Percentiles rank a stretch among this genome's conserved stretches.
These are phyloP conservation scores for Magnolia changhungtana DNA, from an alignment of 164 flowering plant species.

Conservation along the genomic window DNA sequence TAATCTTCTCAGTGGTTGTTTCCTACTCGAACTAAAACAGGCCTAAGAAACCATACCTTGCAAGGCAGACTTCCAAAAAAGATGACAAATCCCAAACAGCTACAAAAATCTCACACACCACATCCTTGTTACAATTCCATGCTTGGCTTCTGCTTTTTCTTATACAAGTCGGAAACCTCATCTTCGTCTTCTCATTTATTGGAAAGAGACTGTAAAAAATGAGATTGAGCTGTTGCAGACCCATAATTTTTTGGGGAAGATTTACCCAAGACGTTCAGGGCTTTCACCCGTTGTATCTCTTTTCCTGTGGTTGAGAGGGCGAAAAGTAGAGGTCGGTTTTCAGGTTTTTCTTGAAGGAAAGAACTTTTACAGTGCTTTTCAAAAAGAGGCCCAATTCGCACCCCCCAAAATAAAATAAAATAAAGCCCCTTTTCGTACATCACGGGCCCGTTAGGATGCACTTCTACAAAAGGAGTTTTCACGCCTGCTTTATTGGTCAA, in stretches of 20 bases:
- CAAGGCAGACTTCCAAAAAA: background rate
- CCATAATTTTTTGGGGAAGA: background rate
- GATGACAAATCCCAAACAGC: background rate
- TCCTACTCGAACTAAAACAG: background rate
- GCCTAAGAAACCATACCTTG: background rate
- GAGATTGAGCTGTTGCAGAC: conserved; percentile 5
- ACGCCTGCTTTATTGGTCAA: no score
- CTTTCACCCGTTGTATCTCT: conserved; percentile 18
- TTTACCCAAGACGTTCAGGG: conserved; percentile 27
- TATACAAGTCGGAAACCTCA: background rate
- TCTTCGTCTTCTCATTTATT: conserved; percentile 8
- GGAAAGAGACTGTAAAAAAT: background rate
- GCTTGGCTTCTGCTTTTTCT: background rate
- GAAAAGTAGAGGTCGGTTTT: background rate
- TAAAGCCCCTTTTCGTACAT: background rate
- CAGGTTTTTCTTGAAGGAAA: background rate
- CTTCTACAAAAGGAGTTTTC: background rate
- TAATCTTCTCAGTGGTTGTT: background rate
- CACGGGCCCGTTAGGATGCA: background rate
- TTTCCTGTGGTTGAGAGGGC: conserved; percentile 9
- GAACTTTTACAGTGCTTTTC: background rate
- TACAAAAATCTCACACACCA: background rate
- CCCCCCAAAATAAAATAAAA: no score
- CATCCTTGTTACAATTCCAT: background rate
- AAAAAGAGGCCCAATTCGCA: background rate